Evolutionary conservation across 495 filamentous ascomycete genomes (phyloP).

Genomic region (Lasiosphaeria miniovina): DNA sequence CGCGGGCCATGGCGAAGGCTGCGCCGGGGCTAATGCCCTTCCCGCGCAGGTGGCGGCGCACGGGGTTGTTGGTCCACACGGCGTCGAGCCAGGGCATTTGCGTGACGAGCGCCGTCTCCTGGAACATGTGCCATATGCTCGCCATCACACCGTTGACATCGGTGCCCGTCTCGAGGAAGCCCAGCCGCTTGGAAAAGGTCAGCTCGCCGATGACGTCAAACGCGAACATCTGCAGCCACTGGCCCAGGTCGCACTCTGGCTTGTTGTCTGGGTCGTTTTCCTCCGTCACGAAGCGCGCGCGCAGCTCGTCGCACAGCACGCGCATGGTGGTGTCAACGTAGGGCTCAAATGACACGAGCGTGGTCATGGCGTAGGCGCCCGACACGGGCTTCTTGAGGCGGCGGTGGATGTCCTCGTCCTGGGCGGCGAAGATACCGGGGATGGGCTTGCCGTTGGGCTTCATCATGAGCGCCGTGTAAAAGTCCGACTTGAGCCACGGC

Average conservation of each 20-base stretch:
- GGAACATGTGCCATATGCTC: slow-evolving; percentile 37
- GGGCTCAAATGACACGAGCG: slow-evolving; percentile 52
- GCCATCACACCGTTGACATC: slow-evolving; percentile 50
- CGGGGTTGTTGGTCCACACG: slow-evolving; percentile 30
- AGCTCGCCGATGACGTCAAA: slow-evolving; percentile 60
- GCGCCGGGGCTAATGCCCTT: too few species aligned
- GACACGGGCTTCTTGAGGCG: slow-evolving; percentile 37
- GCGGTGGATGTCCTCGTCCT: slow-evolving; percentile 26
- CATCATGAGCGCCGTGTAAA: slow-evolving; percentile 30
- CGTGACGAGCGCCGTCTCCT: slow-evolving; percentile 47
- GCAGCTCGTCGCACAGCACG: slow-evolving; percentile 40
- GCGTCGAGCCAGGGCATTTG: slow-evolving; percentile 47
- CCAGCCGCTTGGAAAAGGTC: slow-evolving; percentile 53
- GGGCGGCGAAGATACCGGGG: slow-evolving; percentile 27
- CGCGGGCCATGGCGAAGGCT: not conserved
- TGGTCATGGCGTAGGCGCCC: slow-evolving; percentile 52
- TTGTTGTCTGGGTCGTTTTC: slow-evolving; percentile 37
- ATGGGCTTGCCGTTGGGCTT: slow-evolving; percentile 18
- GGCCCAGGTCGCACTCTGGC: slow-evolving; percentile 42
- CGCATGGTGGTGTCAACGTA: slow-evolving; percentile 53
- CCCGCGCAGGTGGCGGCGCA: not conserved
- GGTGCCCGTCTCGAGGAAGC: slow-evolving; percentile 49
- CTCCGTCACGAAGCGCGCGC: slow-evolving; percentile 17
- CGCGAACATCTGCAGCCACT: slow-evolving; percentile 58
- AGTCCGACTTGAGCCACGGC: slow-evolving; percentile 29